A percentile compares a stretch with the other conserved stretches of the same genome.
Conservation (phyloP, 306 rosid species). For the Casuarina glauca region DNA sequence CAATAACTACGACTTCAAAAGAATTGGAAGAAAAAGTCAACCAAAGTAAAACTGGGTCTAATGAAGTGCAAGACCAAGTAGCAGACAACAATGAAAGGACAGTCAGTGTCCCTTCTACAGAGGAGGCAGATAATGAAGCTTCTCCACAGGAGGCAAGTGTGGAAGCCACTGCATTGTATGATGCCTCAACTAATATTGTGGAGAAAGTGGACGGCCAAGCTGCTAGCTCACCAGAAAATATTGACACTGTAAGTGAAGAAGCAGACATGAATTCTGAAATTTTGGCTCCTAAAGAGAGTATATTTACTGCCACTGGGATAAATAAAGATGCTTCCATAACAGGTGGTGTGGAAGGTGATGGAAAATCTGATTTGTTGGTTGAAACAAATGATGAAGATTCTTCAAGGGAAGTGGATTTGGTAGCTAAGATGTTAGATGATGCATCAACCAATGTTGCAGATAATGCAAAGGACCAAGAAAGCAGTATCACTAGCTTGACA, state of each 20-base stretch:
- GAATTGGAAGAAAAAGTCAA: conserved; percentile 42
- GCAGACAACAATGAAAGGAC: conserved; percentile 28
- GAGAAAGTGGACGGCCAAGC: conserved; percentile 31
- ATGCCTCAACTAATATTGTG: conserved; percentile 33
- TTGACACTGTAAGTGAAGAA: conserved; percentile 38
- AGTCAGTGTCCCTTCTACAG: conserved; percentile 33
- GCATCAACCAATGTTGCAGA: conserved; percentile 35
- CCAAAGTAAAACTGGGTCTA: conserved; percentile 35
- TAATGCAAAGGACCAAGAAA: conserved; percentile 29
- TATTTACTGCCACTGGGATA: neutral
- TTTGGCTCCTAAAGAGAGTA: conserved; percentile 28
- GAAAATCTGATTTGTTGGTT: conserved; percentile 16
- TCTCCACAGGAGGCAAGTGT: conserved; percentile 32
- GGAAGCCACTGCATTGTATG: conserved; percentile 36
- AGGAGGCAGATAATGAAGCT: conserved; percentile 38
- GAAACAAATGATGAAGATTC: conserved; percentile 34
- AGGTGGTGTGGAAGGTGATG: neutral
- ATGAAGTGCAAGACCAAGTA: conserved; percentile 43
- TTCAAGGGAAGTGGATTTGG: conserved; percentile 32
- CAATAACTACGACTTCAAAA: conserved; percentile 39
- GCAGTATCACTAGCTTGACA: conserved; percentile 26
- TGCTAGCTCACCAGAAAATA: conserved; percentile 31
- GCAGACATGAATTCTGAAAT: conserved; percentile 40
- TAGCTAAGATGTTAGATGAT: conserved; percentile 31
- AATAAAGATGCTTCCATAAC: neutral